Conservation (phyloP, 1,284 basidiomycete species). For the Agaricales sp. region DNA sequence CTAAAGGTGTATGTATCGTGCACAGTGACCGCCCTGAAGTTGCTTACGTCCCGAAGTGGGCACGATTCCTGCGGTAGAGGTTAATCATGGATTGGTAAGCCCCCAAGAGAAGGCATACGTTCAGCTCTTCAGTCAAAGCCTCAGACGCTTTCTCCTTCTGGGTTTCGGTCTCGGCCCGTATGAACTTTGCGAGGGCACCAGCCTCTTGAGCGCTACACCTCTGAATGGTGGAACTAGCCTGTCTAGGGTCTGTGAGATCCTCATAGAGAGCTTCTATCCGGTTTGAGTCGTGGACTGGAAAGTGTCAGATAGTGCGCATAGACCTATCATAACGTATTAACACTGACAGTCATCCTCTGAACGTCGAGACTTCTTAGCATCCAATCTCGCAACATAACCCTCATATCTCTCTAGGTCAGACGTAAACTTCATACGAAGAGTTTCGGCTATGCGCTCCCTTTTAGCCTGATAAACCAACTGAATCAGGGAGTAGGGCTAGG, state of each 20-base stretch:
- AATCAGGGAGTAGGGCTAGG: background rate
- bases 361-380: slow-evolving; percentile 34
- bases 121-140: slow-evolving; percentile 62
- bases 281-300: slow-evolving; percentile 39
- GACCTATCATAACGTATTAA: too few relatives aligned
- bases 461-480: background rate
- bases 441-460: background rate
- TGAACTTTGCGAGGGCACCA: slow-evolving; percentile 53
- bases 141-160: slow-evolving; percentile 41
- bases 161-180: slow-evolving; percentile 37
- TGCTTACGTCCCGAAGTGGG: slow-evolving; percentile 71
- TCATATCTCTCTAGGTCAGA: slow-evolving; percentile 24
- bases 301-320: slow-evolving; percentile 3
- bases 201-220: slow-evolving; percentile 36
- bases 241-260: slow-evolving; percentile 44
- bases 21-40: slow-evolving; percentile 72
- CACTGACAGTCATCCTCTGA: slow-evolving; percentile 34
- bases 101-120: slow-evolving; percentile 29
- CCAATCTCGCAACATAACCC: slow-evolving; percentile 46
- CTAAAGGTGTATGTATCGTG: slow-evolving; percentile 54
- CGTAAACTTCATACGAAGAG: background rate
- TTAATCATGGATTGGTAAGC: slow-evolving; percentile 2
- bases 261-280: slow-evolving; percentile 58
- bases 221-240: slow-evolving; percentile 30
- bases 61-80: slow-evolving; percentile 41